phyloP scores from a whole-genome alignment of 768 basidiomycete species.

The Leccinum arenicola region DNA sequence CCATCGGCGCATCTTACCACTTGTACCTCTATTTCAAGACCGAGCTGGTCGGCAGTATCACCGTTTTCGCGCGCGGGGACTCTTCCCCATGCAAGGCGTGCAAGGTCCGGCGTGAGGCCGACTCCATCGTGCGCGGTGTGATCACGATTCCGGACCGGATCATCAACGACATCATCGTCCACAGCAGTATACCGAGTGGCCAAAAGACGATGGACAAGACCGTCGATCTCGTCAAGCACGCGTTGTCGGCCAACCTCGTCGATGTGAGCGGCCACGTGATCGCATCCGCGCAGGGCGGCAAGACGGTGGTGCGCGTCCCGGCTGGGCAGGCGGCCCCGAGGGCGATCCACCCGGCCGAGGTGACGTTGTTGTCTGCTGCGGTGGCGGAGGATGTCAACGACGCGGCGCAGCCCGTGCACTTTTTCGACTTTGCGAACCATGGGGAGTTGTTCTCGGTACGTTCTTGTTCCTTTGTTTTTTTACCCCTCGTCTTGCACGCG shows the following conservation, averaged over 20 bases:
- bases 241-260: constrained; percentile 16
- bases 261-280: constrained; percentile 13
- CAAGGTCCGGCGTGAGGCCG: constrained; percentile 14
- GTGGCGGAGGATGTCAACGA: constrained; percentile 21
- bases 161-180: constrained; percentile 22
- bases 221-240: constrained; percentile 7
- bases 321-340: constrained; percentile 1
- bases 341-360: constrained; percentile 20
- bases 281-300: constrained; percentile 20
- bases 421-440: constrained; percentile 25
- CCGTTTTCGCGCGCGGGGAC: constrained; percentile 24
- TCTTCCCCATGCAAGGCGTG: constrained; percentile 27
- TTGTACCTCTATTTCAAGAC: constrained; percentile 20
- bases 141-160: constrained; percentile 22
- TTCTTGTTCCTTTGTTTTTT: not conserved
- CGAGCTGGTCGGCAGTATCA: constrained; percentile 17
- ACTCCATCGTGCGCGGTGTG: constrained; percentile 21
- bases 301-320: not conserved
- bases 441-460: constrained; percentile 21
- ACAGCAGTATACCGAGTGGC: constrained; percentile 1
- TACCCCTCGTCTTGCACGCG: not conserved
- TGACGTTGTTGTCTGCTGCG: constrained; percentile 20
- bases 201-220: constrained; percentile 12
- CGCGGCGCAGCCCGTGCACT: constrained; percentile 14
- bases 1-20: constrained; percentile 23